Percentiles rank a stretch among this genome's conserved stretches.
Conservation (phyloP, 2,329 filamentous ascomycete genomes). For the Monilinia vaccinii-corymbosi region DNA sequence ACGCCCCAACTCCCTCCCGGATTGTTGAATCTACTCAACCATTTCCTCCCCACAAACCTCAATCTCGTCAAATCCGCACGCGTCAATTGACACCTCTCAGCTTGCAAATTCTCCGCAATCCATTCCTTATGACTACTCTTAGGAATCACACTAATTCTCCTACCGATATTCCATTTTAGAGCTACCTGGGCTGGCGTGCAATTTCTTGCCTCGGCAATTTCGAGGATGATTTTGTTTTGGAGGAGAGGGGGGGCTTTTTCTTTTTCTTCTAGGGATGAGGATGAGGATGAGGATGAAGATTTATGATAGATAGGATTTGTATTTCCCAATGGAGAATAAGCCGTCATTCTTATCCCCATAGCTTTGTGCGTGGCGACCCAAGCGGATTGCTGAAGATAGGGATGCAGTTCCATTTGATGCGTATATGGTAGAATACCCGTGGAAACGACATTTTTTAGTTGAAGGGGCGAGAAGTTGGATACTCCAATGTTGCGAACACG, state of each 20-base stretch:
- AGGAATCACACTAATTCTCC: slow-evolving; percentile 41
- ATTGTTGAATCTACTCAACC: slow-evolving; percentile 20
- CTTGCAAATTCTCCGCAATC: slow-evolving; percentile 38
- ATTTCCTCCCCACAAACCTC: slow-evolving; percentile 28
- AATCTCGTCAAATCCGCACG: slow-evolving; percentile 32
- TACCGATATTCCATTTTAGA: slow-evolving; percentile 39
- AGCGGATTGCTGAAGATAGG: slow-evolving; percentile 55
- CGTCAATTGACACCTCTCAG: slow-evolving; percentile 38
- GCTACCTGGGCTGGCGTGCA: slow-evolving; percentile 35
- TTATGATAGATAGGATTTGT: slow-evolving; percentile 34
- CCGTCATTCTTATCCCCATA: slow-evolving; percentile 29
- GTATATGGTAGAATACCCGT: slow-evolving; percentile 49
- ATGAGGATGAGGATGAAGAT: neutral
- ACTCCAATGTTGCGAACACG: slow-evolving; percentile 74
- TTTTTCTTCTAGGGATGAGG: neutral
- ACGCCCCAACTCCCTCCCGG: slow-evolving; percentile 33
- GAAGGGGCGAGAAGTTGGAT: slow-evolving; percentile 64
- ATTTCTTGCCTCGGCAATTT: neutral
- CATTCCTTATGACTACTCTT: slow-evolving; percentile 37
- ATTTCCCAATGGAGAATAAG: slow-evolving; percentile 33
- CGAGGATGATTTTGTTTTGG: neutral
- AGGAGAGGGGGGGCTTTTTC: neutral
- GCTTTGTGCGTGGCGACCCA: slow-evolving; percentile 22
- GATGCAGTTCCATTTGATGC: slow-evolving; percentile 76
- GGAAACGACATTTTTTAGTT: slow-evolving; percentile 11